A percentile compares a stretch with the other conserved stretches of the same genome.
Conservation (phyloP, 192 early-diverging fungal genomes). For the Coemansia aciculifera region DNA sequence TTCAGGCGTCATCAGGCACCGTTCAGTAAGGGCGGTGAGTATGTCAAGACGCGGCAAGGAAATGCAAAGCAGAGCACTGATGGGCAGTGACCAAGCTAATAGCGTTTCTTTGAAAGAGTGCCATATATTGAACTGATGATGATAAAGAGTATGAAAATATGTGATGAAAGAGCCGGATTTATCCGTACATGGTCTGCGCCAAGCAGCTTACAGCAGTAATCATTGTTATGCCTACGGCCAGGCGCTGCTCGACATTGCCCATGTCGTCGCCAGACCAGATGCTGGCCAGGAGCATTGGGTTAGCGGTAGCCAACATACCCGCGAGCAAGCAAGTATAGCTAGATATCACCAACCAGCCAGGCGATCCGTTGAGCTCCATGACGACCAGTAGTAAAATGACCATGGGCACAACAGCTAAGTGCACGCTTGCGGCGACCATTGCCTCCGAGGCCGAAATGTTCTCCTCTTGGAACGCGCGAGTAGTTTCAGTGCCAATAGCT, state of each 20-base stretch:
- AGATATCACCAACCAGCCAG: conserved; percentile 30
- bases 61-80: neutral
- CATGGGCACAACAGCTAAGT: conserved; percentile 35
- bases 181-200: conserved; percentile 22
- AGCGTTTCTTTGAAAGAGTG: neutral
- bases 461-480: conserved; percentile 16
- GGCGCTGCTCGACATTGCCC: conserved; percentile 21
- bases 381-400: conserved; percentile 25
- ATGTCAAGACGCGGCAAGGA: conserved; percentile 15
- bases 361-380: conserved; percentile 46
- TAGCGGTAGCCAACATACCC: conserved; percentile 21
- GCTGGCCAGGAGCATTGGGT: conserved; percentile 26
- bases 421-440: conserved; percentile 15
- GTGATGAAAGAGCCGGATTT: neutral
- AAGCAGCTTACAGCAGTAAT: conserved; percentile 24
- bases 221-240: conserved; percentile 21
- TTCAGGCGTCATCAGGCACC: conserved; percentile 35
- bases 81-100: neutral
- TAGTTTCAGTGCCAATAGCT: neutral
- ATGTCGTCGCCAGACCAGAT: conserved; percentile 11
- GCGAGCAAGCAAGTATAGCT: conserved; percentile 43
- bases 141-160: neutral
- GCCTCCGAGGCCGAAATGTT: conserved; percentile 10
- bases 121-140: neutral
- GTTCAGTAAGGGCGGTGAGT: conserved; percentile 43